phyloP scores from a whole-genome alignment of 441 rosid genomes.

The Capsella rubella region DNA sequence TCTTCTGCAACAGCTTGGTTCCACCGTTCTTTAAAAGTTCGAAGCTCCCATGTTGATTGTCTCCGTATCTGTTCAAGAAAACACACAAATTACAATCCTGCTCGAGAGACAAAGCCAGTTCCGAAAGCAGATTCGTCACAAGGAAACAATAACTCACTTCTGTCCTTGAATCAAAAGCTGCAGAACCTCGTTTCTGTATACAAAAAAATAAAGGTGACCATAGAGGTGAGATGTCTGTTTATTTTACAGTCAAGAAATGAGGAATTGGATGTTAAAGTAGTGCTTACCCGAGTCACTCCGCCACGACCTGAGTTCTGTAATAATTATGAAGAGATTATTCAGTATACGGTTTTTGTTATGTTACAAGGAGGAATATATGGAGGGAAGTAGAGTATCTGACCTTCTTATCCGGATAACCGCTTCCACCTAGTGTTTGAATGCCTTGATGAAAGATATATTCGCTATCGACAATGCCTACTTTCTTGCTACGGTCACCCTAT shows the following conservation, averaged over 20 bases:
- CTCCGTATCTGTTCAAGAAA: slow-evolving; percentile 66
- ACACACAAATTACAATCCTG: neutral
- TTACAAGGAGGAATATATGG: neutral
- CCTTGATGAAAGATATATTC: slow-evolving; percentile 90
- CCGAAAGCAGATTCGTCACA: neutral
- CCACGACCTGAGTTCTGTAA: slow-evolving; percentile 30
- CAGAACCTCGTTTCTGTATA: slow-evolving; percentile 44
- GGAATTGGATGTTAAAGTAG: neutral
- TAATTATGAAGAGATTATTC: slow-evolving; percentile 5
- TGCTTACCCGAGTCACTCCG: slow-evolving; percentile 25
- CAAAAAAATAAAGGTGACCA: slow-evolving; percentile 2
- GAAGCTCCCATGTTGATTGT: slow-evolving; percentile 86
- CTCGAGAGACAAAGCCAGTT: neutral
- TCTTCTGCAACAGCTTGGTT: slow-evolving; percentile 69
- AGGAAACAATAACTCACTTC: slow-evolving; percentile 18
- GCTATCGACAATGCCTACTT: slow-evolving; percentile 87
- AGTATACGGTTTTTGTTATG: neutral
- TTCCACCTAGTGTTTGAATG: slow-evolving; percentile 82
- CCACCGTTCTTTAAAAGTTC: slow-evolving; percentile 81
- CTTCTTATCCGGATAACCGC: slow-evolving; percentile 58
- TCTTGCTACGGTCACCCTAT: slow-evolving; percentile 91
- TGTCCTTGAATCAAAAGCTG: slow-evolving; percentile 43
- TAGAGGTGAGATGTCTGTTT: neutral
- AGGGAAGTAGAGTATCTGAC: slow-evolving; percentile 43
- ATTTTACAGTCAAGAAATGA: slow-evolving; percentile 3